phyloP scores from a whole-genome alignment of 352 stramenopile genomes.

The Phytophthora colocasiae region DNA sequence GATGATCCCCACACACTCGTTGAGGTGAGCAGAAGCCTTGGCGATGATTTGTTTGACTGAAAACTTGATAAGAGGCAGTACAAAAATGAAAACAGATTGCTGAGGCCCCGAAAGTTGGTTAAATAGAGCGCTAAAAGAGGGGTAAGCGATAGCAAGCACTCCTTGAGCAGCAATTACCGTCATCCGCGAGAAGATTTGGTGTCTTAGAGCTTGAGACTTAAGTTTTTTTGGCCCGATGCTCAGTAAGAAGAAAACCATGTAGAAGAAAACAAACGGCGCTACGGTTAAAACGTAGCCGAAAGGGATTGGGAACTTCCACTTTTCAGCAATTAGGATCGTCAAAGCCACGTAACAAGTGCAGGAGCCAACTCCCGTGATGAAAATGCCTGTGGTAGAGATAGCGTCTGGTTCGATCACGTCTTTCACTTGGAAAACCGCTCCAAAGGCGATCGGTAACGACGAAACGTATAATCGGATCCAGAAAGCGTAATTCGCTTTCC shows the following conservation, averaged over 20 bases:
- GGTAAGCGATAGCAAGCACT: conserved; percentile 23
- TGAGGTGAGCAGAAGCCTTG: conserved; percentile 12
- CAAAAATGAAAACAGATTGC: conserved; percentile 25
- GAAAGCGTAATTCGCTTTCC: conserved; percentile 32
- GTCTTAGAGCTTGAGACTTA: conserved; percentile 1
- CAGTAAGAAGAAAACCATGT: conserved; percentile 24
- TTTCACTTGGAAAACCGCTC: conserved; percentile 18
- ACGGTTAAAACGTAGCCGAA: conserved; percentile 32
- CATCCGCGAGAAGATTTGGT: conserved; percentile 10
- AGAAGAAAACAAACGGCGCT: conserved; percentile 18
- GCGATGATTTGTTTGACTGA: conserved; percentile 31
- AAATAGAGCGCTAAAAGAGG: conserved; percentile 28
- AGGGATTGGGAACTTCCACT: conserved; percentile 29
- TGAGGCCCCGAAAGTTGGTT: conserved; percentile 18
- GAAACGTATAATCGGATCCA: conserved; percentile 32
- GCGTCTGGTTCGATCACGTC: conserved; percentile 15
- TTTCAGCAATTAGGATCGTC: conserved; percentile 14
- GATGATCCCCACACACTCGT: conserved; percentile 31
- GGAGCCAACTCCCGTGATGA: conserved; percentile 12
- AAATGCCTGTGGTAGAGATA: conserved; percentile 6
- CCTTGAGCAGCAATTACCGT: conserved; percentile 15
- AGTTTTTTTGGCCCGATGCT: conserved; percentile 13
- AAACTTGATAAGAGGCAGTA: conserved; percentile 27
- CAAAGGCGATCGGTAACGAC: conserved; percentile 15
- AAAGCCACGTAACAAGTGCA: conserved; percentile 19